phyloP scores from a whole-genome alignment of 331 rosid genomes.

The Spiraea crenata region DNA sequence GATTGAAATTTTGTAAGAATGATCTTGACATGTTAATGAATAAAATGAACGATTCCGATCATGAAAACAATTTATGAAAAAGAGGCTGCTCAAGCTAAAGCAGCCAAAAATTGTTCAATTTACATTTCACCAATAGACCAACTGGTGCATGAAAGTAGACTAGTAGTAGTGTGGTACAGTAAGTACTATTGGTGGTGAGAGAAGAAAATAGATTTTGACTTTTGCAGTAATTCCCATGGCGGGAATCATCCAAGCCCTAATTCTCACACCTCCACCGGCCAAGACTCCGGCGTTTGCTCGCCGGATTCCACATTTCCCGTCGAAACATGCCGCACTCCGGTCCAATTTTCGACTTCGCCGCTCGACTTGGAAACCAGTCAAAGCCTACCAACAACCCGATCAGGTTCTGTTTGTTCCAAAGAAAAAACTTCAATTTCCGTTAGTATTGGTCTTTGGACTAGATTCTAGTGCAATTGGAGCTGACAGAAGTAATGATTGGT shows the following conservation, averaged over 20 bases:
- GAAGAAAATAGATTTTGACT: not conserved
- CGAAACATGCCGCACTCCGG: not conserved
- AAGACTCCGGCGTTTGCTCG: slow-evolving; percentile 18
- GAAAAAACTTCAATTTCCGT: not conserved
- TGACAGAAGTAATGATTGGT: not conserved
- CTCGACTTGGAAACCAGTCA: slow-evolving; percentile 26
- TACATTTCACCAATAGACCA: too few species aligned
- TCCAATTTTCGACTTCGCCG: slow-evolving; percentile 14
- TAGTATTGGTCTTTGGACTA: not conserved
- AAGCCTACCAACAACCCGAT: slow-evolving; percentile 45
- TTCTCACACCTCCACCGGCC: slow-evolving; percentile 39
- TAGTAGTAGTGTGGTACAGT: too few species aligned
- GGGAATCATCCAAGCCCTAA: slow-evolving; percentile 49
- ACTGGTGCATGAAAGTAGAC: too few species aligned
- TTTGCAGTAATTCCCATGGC: slow-evolving; percentile 34
- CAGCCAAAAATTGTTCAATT: too few species aligned
- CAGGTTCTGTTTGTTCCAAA: slow-evolving; percentile 42
- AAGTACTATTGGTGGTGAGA: too few species aligned
- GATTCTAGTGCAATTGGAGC: not conserved
- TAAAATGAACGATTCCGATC: too few species aligned
- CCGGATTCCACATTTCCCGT: slow-evolving; percentile 13
- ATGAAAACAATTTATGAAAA: too few species aligned
- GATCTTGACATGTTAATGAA: too few species aligned
- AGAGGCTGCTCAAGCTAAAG: too few species aligned
- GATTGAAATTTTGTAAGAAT: too few species aligned